Base-by-base conservation (phyloP, 2,329 filamentous ascomycete species). In the Alternaria sp. region DNA sequence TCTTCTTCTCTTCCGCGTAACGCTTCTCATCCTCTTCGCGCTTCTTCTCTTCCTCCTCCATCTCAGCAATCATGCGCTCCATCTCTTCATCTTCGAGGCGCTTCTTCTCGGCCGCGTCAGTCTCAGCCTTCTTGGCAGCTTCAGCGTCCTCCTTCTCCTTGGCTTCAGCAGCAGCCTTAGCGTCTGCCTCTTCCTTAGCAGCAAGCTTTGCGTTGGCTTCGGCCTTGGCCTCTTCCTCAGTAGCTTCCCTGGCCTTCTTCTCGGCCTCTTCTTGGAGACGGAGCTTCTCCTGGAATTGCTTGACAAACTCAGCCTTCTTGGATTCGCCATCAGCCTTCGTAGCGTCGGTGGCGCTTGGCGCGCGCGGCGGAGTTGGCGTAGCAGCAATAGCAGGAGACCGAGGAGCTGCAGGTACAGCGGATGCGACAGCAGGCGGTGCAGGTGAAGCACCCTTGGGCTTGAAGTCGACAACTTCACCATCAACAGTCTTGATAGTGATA, bases 401-500 rank as follows among this genome's bases (percentile, higher is more conserved):
- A 28, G 85, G 83, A 57, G 84, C 85, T 20, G 84, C 81, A 18
- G 85, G 83, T 16, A 80, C 64, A 7, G 73, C 81, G 28, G 57
- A 42, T 18, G 70, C 67, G 12, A 84, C 70, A n/a, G 74, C 71
- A 32, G 74, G 54, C 16, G 74, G 72, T 24, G 74, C 82, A 20
- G 78, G 77, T 8, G 86, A 77, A 11, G 77, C 71, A 12, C 76
- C 61, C 60, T 78, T 79, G 62, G 53, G 44, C 57, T 80, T 81
- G 82, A 91, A 81, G 84, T 86, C 84, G 69, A 97, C 83, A 30
- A 88, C 87, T 75, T 95, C 92, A 63, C 93, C 94, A 57, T 89
- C 86, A 30, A 90, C 38, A 73, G 93, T 92, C 84, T 93, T 96
- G 83, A 97, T 97, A 49, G 89, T 84, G 66, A 97, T 91, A 1